Evolutionary conservation across 2,329 filamentous ascomycete species (phyloP).

Genomic region (Ophiobolus disseminans): DNA sequence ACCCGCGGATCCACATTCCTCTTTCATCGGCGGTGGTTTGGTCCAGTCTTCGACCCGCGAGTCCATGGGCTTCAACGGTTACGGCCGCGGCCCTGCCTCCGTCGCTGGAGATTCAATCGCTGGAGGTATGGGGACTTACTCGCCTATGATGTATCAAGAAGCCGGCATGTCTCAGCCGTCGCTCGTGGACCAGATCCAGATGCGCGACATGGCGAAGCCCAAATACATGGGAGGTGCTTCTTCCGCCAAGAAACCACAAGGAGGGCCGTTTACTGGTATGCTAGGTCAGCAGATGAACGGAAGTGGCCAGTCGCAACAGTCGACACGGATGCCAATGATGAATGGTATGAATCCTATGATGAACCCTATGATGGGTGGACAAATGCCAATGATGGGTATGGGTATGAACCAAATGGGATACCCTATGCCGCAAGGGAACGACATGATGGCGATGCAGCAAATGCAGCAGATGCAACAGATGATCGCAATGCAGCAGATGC

Average conservation of each 20-base stretch:
- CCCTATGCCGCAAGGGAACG: constrained; percentile 78
- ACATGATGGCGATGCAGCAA: constrained; percentile 85
- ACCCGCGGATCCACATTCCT: constrained; percentile 43
- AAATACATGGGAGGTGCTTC: constrained; percentile 47
- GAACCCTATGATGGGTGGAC: constrained; percentile 31
- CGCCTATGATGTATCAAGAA: constrained; percentile 39
- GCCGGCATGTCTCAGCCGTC: constrained; percentile 40
- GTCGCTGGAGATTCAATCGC: constrained; percentile 42
- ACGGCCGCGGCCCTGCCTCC: constrained; percentile 41
- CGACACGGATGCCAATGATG: constrained; percentile 39
- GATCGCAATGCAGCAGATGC: constrained; percentile 53
- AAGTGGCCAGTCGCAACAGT: constrained; percentile 24
- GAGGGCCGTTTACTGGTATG: constrained; percentile 45
- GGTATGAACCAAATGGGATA: constrained; percentile 40
- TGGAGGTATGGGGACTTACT: constrained; percentile 15
- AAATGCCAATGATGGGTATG: constrained; percentile 42
- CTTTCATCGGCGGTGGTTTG: constrained; percentile 45
- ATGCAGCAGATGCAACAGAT: constrained; percentile 64
- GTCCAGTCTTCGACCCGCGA: constrained; percentile 44
- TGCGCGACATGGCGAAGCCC: constrained; percentile 45
- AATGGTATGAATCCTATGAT: constrained; percentile 28
- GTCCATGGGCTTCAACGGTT: constrained; percentile 47
- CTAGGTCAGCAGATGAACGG: constrained; percentile 44
- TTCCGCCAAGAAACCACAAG: constrained; percentile 38
- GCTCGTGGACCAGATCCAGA: constrained; percentile 48